Base-by-base conservation (phyloP, 1,139 yeast species). In the Hansenula sp. region DNA sequence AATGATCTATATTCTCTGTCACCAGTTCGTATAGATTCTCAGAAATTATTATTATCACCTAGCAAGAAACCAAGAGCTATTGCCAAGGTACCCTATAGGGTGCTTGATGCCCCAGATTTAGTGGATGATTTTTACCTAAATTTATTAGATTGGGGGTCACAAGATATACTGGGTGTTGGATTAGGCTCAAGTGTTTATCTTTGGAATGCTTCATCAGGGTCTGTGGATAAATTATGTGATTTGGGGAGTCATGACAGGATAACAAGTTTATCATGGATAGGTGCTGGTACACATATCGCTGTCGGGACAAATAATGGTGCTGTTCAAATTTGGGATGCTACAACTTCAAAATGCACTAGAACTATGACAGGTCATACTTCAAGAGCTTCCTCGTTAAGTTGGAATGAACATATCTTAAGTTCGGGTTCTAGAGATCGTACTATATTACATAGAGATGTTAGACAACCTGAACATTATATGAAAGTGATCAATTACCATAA, bases 271-370 rank as follows among this genome's bases (percentile, higher is more conserved):
- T 81, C 86, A 44, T 92, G 99, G 99, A 87, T 92, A 41, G 95
- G 82, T 55, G 78, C 86, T n/a, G 94, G 97, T 27, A 82, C 95
- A 17, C 97, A 92, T 66, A 60, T 92, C 35, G 97, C 98, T 0
- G 80, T 92, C 12, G 99, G 99, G 4, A 88, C 97, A 1, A 74
- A 77, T 43, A 73, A 79, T 37, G 98, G 98, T 1, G 60, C 82
- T 32, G 97, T 92, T 6, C 96, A 90, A 57, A 88, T 92, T 20
- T 92, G 97, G 95, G 98, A 94, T 61, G 95, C 92, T 1, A 78
- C 85, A n/a, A 81, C 82, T 40, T 74, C 79, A 46, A 83, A 86
- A 61, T 82, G 95, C 53, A 79, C 90, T 11, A 73, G 98, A 47
- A 82, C 95, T 11, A 86, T 94, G 92, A 75, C 92, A 2, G 98